Conservation (phyloP, 495 filamentous ascomycete species). For the Penicillium lagena region DNA sequence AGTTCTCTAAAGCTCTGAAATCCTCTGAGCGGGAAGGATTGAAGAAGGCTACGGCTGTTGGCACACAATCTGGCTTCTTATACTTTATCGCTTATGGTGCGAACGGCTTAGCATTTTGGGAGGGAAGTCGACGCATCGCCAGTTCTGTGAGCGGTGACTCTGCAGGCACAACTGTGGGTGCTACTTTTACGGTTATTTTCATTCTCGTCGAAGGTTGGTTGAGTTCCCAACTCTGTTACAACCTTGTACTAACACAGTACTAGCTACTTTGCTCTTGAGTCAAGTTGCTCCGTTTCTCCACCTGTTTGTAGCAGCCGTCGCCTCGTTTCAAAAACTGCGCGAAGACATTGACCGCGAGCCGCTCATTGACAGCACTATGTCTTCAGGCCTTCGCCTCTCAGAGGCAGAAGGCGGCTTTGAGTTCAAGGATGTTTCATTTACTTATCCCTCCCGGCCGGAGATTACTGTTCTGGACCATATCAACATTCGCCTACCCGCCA, state of each 20-base stretch:
- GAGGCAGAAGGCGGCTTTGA: constrained; percentile 36
- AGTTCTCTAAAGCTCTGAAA: constrained; percentile 43
- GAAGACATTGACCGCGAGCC: constrained; percentile 47
- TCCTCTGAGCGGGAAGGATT: constrained; percentile 37
- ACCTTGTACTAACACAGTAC: constrained; percentile 6
- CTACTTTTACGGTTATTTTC: constrained; percentile 61
- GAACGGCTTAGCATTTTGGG: constrained; percentile 62
- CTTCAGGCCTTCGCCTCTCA: constrained; percentile 26
- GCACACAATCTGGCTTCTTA: constrained; percentile 55
- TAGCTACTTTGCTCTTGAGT: constrained; percentile 56
- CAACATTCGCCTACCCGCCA: constrained; percentile 45
- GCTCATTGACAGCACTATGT: constrained; percentile 40
- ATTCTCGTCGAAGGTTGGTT: constrained; percentile 54
- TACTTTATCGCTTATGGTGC: constrained; percentile 62
- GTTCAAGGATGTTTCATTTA: constrained; percentile 51
- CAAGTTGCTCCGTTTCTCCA: constrained; percentile 59
- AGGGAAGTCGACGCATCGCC: constrained; percentile 50
- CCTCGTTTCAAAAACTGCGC: constrained; percentile 43
- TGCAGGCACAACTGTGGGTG: constrained; percentile 41
- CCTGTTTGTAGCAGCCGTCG: constrained; percentile 50
- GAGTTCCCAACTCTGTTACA: background rate
- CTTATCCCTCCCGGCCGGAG: constrained; percentile 57
- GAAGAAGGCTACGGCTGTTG: constrained; percentile 54
- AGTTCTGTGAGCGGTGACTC: constrained; percentile 30
- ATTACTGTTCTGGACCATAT: constrained; percentile 47